These are phyloP conservation scores for Coleophoma eucalyptorum DNA, from an alignment of 2,329 filamentous ascomycete species.

Conservation along the genomic window DNA sequence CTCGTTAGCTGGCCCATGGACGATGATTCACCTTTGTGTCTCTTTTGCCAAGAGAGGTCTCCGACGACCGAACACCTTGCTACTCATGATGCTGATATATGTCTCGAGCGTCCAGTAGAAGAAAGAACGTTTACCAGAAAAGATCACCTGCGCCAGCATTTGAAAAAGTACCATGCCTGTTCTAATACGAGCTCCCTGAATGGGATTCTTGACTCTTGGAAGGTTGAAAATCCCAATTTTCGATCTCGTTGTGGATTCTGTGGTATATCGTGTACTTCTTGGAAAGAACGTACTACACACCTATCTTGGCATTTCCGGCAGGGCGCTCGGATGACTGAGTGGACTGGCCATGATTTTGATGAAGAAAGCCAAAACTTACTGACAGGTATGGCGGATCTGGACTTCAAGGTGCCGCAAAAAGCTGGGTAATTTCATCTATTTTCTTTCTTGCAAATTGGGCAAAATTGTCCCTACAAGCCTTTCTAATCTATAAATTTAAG, in stretches of 20 bases:
- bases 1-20: background rate
- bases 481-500: too few relatives aligned
- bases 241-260: background rate
- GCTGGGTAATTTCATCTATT: too few relatives aligned
- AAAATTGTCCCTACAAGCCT: too few relatives aligned
- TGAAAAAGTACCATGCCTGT: conserved; percentile 41
- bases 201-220: background rate
- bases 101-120: conserved; percentile 56
- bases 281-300: background rate
- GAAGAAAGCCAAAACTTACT: background rate
- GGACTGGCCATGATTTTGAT: background rate
- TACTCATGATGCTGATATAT: conserved; percentile 31
- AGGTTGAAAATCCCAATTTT: background rate
- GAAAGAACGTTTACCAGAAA: conserved; percentile 62
- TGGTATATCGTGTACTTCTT: background rate
- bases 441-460: too few relatives aligned
- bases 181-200: background rate
- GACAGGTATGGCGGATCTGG: too few relatives aligned
- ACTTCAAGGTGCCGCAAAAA: too few relatives aligned
- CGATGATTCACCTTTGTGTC: background rate
- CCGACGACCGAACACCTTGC: background rate
- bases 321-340: background rate
- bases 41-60: background rate
- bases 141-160: conserved; percentile 59
- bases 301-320: background rate